Evolutionary conservation across 1,284 basidiomycete genomes (phyloP), one percentile per base, ranked within the genome.

Genomic region (Boletus smithii): DNA sequence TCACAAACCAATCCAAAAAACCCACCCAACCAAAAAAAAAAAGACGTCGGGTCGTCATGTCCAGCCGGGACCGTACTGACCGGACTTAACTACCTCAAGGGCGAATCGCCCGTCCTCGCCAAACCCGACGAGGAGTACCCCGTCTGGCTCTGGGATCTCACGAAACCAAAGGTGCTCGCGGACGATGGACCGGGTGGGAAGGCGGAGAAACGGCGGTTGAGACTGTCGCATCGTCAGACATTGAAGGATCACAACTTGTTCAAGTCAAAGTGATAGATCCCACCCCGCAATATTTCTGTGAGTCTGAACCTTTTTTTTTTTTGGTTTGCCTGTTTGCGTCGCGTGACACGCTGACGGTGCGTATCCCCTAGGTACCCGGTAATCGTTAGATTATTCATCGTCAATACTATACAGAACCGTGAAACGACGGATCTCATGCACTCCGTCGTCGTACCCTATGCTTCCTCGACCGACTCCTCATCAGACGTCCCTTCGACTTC

Each of bases 101-200:
- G 82, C 54, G 86, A 93, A 61, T 72, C 80, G 0, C 85, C 90
- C 30, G 83, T 95, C 3, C 68, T 93, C 10, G 91, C 94, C 1
- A 69, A 80, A 10, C 73, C 87, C 3, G 94, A 97, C 68, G 82
- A 88, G 31, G 81, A 87, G 59, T 97, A 97, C 67, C 94, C 94
- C 2, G 65, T 79, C 4, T 97, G 94, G 94, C 68, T 97, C 36
- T 97, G 93, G 91, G 83, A 76, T 18, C 65, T 94, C 35, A 69
- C 91, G 23, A 65, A 78, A 52, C 74, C 79, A 5, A 79, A 79
- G 60, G 73, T 74, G 35, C 69, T 75, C 36, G 72, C 73, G 20
- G 81, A 88, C 47, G 84, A 88, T 54, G 85, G 83, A 1, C 83
- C 83, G 1, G 85, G 86, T 11, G 84, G 85, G 16, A 75, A 76